Base-by-base conservation (phyloP, 106 monocot genomes). In the Amphibolis antarctica region DNA sequence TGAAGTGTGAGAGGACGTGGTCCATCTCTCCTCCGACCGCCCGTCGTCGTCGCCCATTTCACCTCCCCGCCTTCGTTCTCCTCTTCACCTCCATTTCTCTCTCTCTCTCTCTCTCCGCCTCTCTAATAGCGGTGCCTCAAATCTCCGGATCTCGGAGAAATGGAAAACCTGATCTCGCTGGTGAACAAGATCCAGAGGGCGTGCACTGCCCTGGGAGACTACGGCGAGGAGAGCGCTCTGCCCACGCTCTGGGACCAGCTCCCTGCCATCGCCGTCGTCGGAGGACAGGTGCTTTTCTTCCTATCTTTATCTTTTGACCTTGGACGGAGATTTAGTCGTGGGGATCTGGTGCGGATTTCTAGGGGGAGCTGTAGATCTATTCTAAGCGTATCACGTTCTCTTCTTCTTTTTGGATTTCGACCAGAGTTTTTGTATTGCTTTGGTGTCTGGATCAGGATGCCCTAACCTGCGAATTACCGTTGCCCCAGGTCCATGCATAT, bases 181-280 rank as follows among this genome's bases (percentile, higher is more conserved):
- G 62, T 75, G 9, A 75, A 75, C 63, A 75, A 75, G 46, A 60
- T 75, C 53, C 69, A 75, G 75, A 62, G 69, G 63, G 75, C 69
- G 14, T 69, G 69, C 63, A 75, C 75, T 18, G 69, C 75, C 36
- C 75, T 75, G n/a, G 75, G 69, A 42, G 69, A 75, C 30, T 63
- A 75, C 44, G 75, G 75, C 5, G 75, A 69, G 19, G 69, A 63
- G 63, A 75, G 68, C 47, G 63, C 68, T 10, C 21, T 75, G 49
- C 69, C 75, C 5, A 75, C 69, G 9, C 69, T 69, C 4, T 75
- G 75, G 75, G 75, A 75, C 69, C 68, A 69, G 54, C 45, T 75
- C 53, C 75, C 75, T 18, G 20, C 75, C 55, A 75, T 75, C 30
- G 69, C 75, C 29, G 75, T 68, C 56, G 68, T 75, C 28, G 75